phyloP scores from a whole-genome alignment of 371 early-diverging fungal species.

The Mortierella sp. region DNA sequence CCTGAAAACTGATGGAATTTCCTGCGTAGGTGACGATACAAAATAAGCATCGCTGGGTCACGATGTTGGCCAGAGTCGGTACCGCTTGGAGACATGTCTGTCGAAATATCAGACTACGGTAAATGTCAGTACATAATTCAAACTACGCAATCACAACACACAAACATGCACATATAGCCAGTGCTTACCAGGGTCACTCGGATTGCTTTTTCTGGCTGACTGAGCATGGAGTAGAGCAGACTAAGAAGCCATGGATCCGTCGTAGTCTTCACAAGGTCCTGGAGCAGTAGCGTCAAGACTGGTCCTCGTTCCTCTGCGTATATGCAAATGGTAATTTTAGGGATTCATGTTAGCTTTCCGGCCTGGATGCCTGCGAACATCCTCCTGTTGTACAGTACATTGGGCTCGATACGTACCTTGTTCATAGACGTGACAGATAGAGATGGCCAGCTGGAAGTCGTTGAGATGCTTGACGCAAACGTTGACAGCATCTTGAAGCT shows the following conservation, averaged over 20 bases:
- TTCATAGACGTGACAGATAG: conserved; percentile 91
- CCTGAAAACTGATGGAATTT: conserved; percentile 31
- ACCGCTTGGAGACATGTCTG: not conserved
- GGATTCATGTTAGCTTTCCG: not conserved
- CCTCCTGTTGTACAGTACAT: not conserved
- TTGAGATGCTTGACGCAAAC: conserved; percentile 92
- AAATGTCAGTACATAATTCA: not conserved
- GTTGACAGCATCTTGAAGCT: conserved; percentile 89
- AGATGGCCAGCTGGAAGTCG: conserved; percentile 93
- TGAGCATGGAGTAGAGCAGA: conserved; percentile 74
- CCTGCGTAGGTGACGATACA: conserved; percentile 79
- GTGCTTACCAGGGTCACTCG: conserved; percentile 71
- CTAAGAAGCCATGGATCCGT: conserved; percentile 86
- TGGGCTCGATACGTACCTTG: conserved; percentile 63
- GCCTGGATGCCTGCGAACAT: not conserved
- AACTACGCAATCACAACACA: not conserved
- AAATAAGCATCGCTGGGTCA: conserved; percentile 84
- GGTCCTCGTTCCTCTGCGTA: conserved; percentile 61
- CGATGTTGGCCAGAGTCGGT: conserved; percentile 28
- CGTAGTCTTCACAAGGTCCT: conserved; percentile 58
- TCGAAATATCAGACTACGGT: conserved; percentile 18
- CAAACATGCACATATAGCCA: conserved; percentile 23
- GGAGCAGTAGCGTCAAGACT: conserved; percentile 58
- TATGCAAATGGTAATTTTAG: not conserved
- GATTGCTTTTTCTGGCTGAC: conserved; percentile 74